phyloP scores from a whole-genome alignment of 306 rosid genomes.

The Fagus crenata region DNA sequence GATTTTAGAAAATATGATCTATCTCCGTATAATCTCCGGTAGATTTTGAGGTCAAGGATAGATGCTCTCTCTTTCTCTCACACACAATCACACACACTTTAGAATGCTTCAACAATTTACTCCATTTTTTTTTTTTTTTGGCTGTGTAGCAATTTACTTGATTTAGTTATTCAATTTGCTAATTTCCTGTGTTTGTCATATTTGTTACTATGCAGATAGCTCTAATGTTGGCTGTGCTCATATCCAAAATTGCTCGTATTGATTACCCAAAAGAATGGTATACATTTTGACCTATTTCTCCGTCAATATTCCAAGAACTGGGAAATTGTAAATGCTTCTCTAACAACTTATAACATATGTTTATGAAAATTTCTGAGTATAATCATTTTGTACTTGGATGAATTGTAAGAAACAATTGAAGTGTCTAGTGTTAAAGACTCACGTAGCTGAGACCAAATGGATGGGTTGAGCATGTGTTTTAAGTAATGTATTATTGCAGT shows the following conservation, averaged over 20 bases:
- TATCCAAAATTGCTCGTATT: conserved; percentile 89
- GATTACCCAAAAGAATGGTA: conserved; percentile 98
- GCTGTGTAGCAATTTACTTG: conserved; percentile 2
- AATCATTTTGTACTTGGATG: background rate
- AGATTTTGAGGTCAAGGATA: conserved; percentile 13
- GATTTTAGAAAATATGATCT: conserved; percentile 16
- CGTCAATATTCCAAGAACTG: background rate
- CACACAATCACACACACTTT: background rate
- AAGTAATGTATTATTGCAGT: background rate
- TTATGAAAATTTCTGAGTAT: background rate
- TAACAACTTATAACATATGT: conserved; percentile 1
- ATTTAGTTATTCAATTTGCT: conserved; percentile 22
- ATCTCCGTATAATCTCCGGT: background rate
- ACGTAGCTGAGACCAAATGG: background rate
- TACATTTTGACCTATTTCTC: conserved; percentile 22
- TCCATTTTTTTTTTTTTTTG: background rate
- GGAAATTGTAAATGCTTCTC: conserved; percentile 13
- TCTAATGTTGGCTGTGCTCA: conserved; percentile 75
- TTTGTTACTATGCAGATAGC: conserved; percentile 70
- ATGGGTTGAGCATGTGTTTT: background rate
- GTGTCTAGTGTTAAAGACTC: background rate
- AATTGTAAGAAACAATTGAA: background rate
- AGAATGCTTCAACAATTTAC: background rate
- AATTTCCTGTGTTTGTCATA: conserved; percentile 23
- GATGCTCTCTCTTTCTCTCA: background rate